A percentile compares a stretch with the other conserved stretches of the same genome.
These are phyloP conservation scores for Calcarisporium arbuscula DNA, from an alignment of 2,329 filamentous ascomycete genomes.

Conservation along the genomic window DNA sequence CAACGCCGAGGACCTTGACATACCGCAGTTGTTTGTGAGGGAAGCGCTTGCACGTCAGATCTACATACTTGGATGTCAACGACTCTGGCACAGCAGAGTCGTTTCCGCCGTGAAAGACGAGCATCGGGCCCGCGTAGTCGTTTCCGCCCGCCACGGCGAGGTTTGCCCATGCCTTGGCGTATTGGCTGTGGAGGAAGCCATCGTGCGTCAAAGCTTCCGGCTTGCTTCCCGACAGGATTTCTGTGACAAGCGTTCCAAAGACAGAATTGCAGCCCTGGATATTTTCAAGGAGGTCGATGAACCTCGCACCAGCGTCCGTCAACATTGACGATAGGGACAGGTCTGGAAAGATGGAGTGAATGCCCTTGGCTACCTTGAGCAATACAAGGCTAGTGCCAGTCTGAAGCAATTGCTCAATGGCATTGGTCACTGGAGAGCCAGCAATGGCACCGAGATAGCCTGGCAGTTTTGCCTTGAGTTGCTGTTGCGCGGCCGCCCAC, in stretches of 20 bases:
- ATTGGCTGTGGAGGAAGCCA: slow-evolving; percentile 14
- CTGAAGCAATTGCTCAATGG: slow-evolving; percentile 10
- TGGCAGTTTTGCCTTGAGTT: slow-evolving; percentile 19
- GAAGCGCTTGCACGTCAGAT: slow-evolving; percentile 13
- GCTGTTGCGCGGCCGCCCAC: slow-evolving; percentile 27
- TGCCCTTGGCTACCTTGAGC: slow-evolving; percentile 6
- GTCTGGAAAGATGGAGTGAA: slow-evolving; percentile 11
- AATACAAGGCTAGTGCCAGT: slow-evolving; percentile 6
- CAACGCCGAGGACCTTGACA: slow-evolving; percentile 12
- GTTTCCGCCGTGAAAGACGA: slow-evolving; percentile 27
- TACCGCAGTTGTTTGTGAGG: slow-evolving; percentile 12
- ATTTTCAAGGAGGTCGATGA: slow-evolving; percentile 10
- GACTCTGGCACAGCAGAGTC: slow-evolving; percentile 14
- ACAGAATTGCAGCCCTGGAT: slow-evolving; percentile 12
- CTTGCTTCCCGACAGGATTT: slow-evolving; percentile 4
- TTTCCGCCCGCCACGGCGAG: slow-evolving; percentile 21
- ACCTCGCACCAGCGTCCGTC: slow-evolving; percentile 5
- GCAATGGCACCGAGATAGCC: slow-evolving; percentile 32
- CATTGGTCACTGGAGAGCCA: slow-evolving; percentile 19
- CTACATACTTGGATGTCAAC: slow-evolving; percentile 11
- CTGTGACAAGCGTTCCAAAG: slow-evolving; percentile 3
- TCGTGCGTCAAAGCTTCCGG: slow-evolving; percentile 2
- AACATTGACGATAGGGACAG: slow-evolving; percentile 11
- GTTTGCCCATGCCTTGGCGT: slow-evolving; percentile 15
- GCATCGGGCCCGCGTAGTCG: slow-evolving; percentile 26